Conservation (phyloP, 805 yeast species). For the Candida loeiensis region DNA sequence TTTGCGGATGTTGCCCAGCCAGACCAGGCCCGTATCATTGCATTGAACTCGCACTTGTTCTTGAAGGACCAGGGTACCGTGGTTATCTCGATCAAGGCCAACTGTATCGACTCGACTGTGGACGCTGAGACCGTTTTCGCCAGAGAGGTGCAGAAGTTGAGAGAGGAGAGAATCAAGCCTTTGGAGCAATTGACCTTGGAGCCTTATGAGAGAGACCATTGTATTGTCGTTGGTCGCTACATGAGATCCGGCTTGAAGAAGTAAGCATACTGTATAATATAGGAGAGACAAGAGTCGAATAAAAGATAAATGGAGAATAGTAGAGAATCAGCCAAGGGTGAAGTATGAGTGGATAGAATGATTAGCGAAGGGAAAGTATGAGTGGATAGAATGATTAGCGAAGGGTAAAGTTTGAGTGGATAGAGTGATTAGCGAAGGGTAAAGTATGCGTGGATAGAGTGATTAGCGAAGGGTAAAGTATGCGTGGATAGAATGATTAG, state of each 20-base stretch:
- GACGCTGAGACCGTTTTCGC: conserved; percentile 99
- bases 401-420: too few species aligned
- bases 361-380: too few species aligned
- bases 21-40: conserved; percentile 99
- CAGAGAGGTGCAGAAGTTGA: conserved; percentile 96
- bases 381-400: too few species aligned
- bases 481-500: too few species aligned
- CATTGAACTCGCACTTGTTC: conserved; percentile 96
- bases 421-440: too few species aligned
- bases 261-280: conserved; percentile 18
- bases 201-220: conserved; percentile 99
- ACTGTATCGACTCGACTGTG: conserved; percentile 99
- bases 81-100: conserved; percentile 97
- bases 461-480: too few species aligned
- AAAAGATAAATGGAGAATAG: too few species aligned
- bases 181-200: conserved; percentile 97
- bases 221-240: conserved; percentile 97
- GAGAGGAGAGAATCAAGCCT: conserved; percentile 98
- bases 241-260: conserved; percentile 78
- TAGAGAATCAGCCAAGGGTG: too few species aligned
- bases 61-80: conserved; percentile 98
- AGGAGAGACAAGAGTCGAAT: too few species aligned
- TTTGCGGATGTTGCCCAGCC: conserved; percentile 99
- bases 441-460: too few species aligned
- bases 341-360: too few species aligned